Percentiles rank a stretch among this genome's conserved stretches.
These are phyloP conservation scores for Coccomyxa sp. DNA, from an alignment of 139 green algal species.

Conservation along the genomic window DNA sequence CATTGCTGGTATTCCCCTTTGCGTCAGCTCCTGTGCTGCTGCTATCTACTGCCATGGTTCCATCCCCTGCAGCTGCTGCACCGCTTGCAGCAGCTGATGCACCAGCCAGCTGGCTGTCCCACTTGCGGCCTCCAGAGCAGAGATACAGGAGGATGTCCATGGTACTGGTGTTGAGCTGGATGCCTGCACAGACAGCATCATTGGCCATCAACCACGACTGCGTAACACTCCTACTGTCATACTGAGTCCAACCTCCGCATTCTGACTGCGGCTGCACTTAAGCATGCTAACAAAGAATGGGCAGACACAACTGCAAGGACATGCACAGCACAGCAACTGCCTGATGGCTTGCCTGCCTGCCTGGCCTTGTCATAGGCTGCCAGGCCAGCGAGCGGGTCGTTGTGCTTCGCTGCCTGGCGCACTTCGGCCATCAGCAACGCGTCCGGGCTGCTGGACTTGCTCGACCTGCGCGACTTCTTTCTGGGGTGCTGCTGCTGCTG, in stretches of 20 bases:
- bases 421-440: slow-evolving; percentile 18
- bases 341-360: no score
- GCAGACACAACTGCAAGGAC: no score
- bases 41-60: no score
- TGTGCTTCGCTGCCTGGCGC: slow-evolving; percentile 19
- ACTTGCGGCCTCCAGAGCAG: slow-evolving; percentile 38
- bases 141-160: slow-evolving; percentile 42
- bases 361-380: slow-evolving; percentile 31
- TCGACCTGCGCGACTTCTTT: no score
- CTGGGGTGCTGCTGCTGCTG: background rate
- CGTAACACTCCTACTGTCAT: background rate
- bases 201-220: background rate
- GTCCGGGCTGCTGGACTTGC: slow-evolving; percentile 8
- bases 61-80: no score
- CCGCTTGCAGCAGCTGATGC: no score
- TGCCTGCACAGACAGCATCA: background rate
- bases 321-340: no score
- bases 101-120: slow-evolving; percentile 21
- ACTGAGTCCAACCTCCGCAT: background rate
- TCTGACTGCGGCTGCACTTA: background rate
- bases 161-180: slow-evolving; percentile 15
- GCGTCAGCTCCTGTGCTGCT: no score
- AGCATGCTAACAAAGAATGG: no score
- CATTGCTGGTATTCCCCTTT: no score
- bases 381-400: slow-evolving; percentile 22